Conservation (phyloP, 208 protist species). For the Crithidia bombi region DNA sequence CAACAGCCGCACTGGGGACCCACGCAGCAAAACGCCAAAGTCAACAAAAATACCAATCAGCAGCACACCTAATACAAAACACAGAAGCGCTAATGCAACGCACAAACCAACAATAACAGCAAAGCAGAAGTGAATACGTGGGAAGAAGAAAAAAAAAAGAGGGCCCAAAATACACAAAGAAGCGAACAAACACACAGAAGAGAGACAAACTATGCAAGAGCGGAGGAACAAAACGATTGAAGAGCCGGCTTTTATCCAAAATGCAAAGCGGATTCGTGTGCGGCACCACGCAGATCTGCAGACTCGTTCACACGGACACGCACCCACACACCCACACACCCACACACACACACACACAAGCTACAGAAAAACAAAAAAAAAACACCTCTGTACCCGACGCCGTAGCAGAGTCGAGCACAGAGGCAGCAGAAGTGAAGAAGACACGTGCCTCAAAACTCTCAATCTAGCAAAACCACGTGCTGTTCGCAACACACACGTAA, state of each 20-base stretch:
- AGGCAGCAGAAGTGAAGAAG: no score
- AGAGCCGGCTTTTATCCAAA: not conserved
- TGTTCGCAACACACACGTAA: no score
- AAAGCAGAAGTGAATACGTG: not conserved
- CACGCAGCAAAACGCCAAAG: not conserved
- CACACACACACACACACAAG: no score
- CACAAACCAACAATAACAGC: not conserved
- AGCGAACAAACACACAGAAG: no score
- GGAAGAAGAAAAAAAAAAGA: conserved; percentile 9
- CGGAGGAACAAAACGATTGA: not conserved
- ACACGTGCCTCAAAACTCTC: no score
- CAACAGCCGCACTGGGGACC: not conserved
- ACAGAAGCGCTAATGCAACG: no score
- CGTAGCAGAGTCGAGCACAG: no score
- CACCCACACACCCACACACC: no score
- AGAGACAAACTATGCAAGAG: conserved; percentile 1
- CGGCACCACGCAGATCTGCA: not conserved
- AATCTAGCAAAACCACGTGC: no score
- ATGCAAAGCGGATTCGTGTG: not conserved
- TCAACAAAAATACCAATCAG: not conserved
- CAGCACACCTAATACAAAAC: conserved; percentile 1
- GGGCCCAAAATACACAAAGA: not conserved
- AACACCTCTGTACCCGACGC: no score
- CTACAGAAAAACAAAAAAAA: no score
- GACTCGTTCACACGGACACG: no score